Evolutionary conservation across 371 early-diverging fungal species (phyloP), one percentile per base, ranked within the genome.

Genomic region (Quaeritorhiza haematococci): DNA sequence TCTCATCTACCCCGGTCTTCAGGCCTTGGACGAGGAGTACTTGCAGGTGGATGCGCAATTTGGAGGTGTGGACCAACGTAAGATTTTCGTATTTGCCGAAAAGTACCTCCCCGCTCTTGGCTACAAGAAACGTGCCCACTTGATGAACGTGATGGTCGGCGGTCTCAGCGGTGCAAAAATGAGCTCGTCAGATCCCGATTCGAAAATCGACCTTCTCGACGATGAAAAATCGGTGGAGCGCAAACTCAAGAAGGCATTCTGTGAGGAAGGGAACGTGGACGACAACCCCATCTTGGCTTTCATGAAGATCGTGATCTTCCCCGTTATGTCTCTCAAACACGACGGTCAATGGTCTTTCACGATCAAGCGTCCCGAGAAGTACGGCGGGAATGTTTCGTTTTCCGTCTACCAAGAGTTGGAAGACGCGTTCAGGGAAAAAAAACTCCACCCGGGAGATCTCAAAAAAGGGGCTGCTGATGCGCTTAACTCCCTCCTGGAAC

Each of bases 61-160:
- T 75, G 99, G 99, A 49, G 99, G 99, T 60, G 91, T 96, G 10
- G 99, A 99, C 74, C 99, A 99, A 80, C 90, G 99, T 72, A 99
- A 99, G 87, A 99, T 99, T 68, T 99, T 99, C 69, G 89, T 90
- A 1, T 87, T 93, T 75, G 98, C 99, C 35, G 95, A 93, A 72
- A 95, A 96, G 74, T 93, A 92, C 80, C 67, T 99, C 65, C 99
- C 99, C 27, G 75, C 78, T 38, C 75, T 99, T 30, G 99, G 98
- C 38, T 99, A 97, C 83, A 87, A 90, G 74, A 99, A 98, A 80
- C 89, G 99, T 51, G 80, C 92, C 21, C 99, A 99, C 68, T 79
- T 99, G 66, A 99, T 99, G 99, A 99, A 98, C 80, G 82, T 88
- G n/a, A 99, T 99, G 99, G 92, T 99, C 0, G 96, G 97, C 30